Evolutionary conservation across 2,329 filamentous ascomycete genomes (phyloP), one percentile per base, ranked within the genome.

Genomic region (Pseudogymnoascus sp.): DNA sequence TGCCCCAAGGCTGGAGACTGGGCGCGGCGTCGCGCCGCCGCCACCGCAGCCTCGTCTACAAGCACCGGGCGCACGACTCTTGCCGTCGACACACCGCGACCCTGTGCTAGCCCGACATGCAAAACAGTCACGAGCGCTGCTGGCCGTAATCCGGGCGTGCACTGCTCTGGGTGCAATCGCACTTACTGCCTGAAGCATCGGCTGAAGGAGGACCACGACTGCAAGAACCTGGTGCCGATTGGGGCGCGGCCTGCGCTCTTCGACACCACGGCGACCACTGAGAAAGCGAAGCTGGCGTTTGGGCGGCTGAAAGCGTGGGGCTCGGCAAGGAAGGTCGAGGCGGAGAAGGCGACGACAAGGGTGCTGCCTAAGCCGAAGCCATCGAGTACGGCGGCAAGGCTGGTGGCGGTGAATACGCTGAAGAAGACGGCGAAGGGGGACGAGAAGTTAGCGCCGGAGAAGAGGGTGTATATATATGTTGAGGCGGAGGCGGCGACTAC

Each of bases 401-500:
- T 90, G 16, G 79, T 87, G 2, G 90, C 89, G 5, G 80, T 93
- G 6, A 92, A 92, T 67, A 85, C 83, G 8, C 79, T 99, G 45
- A 97, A 96, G 79, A 89, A 89, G 74, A 86, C 84, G 0, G 93
- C 95, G 2, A 97, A 96, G 78, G 96, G 96, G 0, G 93, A 98
- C 68, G 86, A 86, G 8, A 93, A 92, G 71, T 77, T 97, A 0
- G 81, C 92, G 0, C 75, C 80, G 0, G 92, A 96, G 68, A 96
- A 96, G 79, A 81, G 95, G n/a, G 78, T 99, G 1, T 98, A 98
- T 73, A 73, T 99, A 0, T 88, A 90, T 73, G 90, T 97, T 16
- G 93, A 98, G 74, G 95, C 93, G 0, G 92, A 93, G 71, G 90
- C 90, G 8, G 90, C 91, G 71, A 96, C 92, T 0, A 88, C 92